Percentiles rank a stretch among this genome's conserved stretches.
Evolutionary conservation across 225 moss, liverwort and hornwort species (phyloP).

Genomic region (Polytrichum formosum): DNA sequence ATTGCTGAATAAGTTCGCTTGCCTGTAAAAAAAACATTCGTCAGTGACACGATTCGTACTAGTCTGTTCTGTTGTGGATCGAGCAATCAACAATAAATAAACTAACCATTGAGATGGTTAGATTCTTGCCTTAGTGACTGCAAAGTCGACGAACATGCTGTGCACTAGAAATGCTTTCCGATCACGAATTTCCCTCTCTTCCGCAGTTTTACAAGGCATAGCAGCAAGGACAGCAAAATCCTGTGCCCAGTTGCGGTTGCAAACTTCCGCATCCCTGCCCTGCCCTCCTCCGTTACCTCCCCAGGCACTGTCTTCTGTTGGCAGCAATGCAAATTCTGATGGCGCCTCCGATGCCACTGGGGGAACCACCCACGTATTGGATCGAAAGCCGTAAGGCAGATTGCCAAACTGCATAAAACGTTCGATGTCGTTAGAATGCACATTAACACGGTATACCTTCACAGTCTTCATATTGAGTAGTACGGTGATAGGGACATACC

Average conservation of each 20-base stretch:
- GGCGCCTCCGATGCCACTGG: slow-evolving; percentile 50
- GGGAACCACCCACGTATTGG: slow-evolving; percentile 67
- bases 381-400: slow-evolving; percentile 61
- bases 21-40: slow-evolving; percentile 30
- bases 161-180: slow-evolving; percentile 60
- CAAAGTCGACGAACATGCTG: slow-evolving; percentile 56
- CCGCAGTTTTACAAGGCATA: slow-evolving; percentile 56
- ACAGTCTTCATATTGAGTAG: neutral
- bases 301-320: slow-evolving; percentile 57
- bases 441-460: no score
- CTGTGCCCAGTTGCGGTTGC: slow-evolving; percentile 47
- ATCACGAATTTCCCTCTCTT: slow-evolving; percentile 62
- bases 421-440: no score
- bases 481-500: slow-evolving; percentile 23
- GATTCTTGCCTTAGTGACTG: slow-evolving; percentile 40
- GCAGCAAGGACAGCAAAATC: slow-evolving; percentile 52
- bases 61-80: no score
- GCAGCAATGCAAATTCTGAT: slow-evolving; percentile 43
- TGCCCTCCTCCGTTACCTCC: slow-evolving; percentile 59
- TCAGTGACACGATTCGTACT: no score
- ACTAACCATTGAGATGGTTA: neutral
- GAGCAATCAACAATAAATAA: neutral
- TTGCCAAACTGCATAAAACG: slow-evolving; percentile 56
- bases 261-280: slow-evolving; percentile 35
- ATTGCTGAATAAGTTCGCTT: slow-evolving; percentile 42